Percentiles rank a stretch among this genome's conserved stretches.
These are phyloP conservation scores for Acorus gramineus DNA, from an alignment of 106 monocot genomes.

Conservation along the genomic window DNA sequence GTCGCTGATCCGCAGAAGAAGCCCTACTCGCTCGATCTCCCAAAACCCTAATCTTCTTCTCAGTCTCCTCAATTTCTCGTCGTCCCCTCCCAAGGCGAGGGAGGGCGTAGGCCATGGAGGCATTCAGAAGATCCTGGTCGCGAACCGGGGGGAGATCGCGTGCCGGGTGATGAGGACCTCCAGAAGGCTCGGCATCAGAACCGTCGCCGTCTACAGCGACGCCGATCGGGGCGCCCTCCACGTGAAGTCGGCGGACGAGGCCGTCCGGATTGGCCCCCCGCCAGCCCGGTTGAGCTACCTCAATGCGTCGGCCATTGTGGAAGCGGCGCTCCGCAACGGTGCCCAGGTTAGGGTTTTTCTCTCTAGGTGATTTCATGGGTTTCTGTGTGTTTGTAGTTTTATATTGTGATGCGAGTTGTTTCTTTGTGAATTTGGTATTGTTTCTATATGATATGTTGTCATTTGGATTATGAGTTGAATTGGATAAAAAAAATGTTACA, in stretches of 20 bases:
- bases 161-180: constrained; percentile 83
- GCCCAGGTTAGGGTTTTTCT: constrained; percentile 52
- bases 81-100: constrained; percentile 2
- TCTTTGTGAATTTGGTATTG: too few species aligned
- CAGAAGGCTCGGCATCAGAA: constrained; percentile 63
- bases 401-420: too few species aligned
- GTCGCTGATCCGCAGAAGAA: constrained; percentile 16
- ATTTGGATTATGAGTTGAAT: too few species aligned
- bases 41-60: constrained; percentile 7
- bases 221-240: constrained; percentile 67
- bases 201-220: constrained; percentile 96
- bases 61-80: constrained; percentile 11
- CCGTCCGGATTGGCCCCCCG: constrained; percentile 75
- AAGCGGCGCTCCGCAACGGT: constrained; percentile 72
- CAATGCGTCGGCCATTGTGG: constrained; percentile 56
- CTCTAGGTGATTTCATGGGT: not conserved
- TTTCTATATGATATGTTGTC: too few species aligned
- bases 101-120: constrained; percentile 21
- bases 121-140: constrained; percentile 92
- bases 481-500: too few species aligned
- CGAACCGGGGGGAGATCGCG: constrained; percentile 97
- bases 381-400: not conserved
- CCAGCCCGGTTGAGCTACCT: constrained; percentile 84
- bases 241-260: constrained; percentile 72
- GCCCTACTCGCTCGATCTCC: not conserved